A percentile compares a stretch with the other conserved stretches of the same genome.
Evolutionary conservation across 2,329 filamentous ascomycete genomes (phyloP).

Genomic region (Torrubiellomyces zombiae): DNA sequence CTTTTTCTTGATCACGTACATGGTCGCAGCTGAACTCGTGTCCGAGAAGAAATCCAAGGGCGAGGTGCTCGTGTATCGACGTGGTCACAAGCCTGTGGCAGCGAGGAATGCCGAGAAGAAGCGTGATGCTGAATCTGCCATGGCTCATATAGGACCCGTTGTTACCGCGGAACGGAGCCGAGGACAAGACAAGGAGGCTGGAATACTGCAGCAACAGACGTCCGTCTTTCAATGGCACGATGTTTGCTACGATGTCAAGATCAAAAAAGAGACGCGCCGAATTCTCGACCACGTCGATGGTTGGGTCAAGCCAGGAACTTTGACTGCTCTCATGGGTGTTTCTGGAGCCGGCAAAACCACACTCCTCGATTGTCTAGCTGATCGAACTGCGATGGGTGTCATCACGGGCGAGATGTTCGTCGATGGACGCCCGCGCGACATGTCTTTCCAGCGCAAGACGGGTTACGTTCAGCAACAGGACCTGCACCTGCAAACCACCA

Average conservation of each 20-base stretch:
- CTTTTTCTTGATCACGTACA: conserved; percentile 45
- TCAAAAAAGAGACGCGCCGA: conserved; percentile 58
- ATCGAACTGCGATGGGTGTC: conserved; percentile 75
- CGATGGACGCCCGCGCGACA: conserved; percentile 49
- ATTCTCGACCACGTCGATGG: conserved; percentile 78
- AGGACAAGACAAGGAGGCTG: conserved; percentile 20
- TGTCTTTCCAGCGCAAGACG: conserved; percentile 79
- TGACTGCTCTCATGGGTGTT: conserved; percentile 83
- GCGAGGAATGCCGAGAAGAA: conserved; percentile 41
- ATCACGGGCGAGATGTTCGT: conserved; percentile 69
- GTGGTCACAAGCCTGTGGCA: conserved; percentile 45
- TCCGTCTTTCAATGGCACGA: conserved; percentile 77
- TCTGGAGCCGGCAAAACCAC: conserved; percentile 92
- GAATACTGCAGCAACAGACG: conserved; percentile 37
- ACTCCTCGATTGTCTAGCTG: conserved; percentile 70
- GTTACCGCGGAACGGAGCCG: conserved; percentile 26
- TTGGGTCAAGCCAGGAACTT: conserved; percentile 83
- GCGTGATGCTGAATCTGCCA: conserved; percentile 39
- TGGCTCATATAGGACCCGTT: conserved; percentile 30
- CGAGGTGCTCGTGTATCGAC: conserved; percentile 59
- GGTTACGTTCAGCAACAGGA: conserved; percentile 91
- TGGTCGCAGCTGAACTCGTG: conserved; percentile 48
- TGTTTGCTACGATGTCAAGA: conserved; percentile 61
- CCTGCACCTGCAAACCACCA: conserved; percentile 68
- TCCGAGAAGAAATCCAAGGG: conserved; percentile 56